Evolutionary conservation across 192 early-diverging fungal genomes (phyloP).

Genomic region (Kickxella alabastrina): DNA sequence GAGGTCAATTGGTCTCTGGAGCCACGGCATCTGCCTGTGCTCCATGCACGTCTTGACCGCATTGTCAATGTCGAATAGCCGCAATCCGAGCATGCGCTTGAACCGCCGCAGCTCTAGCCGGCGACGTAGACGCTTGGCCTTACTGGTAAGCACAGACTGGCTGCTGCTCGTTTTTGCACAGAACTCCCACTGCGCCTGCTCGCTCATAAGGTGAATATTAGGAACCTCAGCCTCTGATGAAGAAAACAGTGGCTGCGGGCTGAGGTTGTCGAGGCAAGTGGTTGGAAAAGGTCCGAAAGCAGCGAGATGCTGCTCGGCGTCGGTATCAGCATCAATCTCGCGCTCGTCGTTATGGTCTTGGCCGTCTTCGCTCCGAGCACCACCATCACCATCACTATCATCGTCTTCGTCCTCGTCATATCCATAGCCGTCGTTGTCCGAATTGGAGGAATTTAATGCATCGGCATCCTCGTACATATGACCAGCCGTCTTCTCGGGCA

Average conservation of each 20-base stretch:
- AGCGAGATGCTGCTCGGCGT: too few species aligned
- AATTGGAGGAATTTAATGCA: too few species aligned
- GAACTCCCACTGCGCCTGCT: slow-evolving; percentile 37
- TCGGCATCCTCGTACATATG: too few species aligned
- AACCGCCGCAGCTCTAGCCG: slow-evolving; percentile 53
- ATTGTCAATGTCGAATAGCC: slow-evolving; percentile 66
- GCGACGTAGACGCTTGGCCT: slow-evolving; percentile 26
- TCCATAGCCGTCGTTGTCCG: too few species aligned
- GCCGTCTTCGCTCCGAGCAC: too few species aligned
- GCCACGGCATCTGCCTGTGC: slow-evolving; percentile 27
- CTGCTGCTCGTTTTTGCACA: slow-evolving; percentile 18
- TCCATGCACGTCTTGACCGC: slow-evolving; percentile 28
- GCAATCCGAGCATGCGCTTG: slow-evolving; percentile 61
- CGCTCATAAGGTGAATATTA: slow-evolving; percentile 9
- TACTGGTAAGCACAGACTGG: slow-evolving; percentile 1
- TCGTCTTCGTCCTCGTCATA: too few species aligned
- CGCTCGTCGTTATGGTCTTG: too few species aligned
- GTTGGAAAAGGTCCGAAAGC: too few species aligned
- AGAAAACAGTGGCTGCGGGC: background rate
- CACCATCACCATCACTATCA: too few species aligned
- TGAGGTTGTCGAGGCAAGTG: background rate
- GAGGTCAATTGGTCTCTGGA: background rate
- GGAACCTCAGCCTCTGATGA: background rate
- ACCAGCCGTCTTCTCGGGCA: too few species aligned
- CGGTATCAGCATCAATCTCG: background rate